Percentiles rank a stretch among this genome's conserved stretches.
Conservation (phyloP, 2,329 filamentous ascomycete species). For the Aspergillus persii region DNA sequence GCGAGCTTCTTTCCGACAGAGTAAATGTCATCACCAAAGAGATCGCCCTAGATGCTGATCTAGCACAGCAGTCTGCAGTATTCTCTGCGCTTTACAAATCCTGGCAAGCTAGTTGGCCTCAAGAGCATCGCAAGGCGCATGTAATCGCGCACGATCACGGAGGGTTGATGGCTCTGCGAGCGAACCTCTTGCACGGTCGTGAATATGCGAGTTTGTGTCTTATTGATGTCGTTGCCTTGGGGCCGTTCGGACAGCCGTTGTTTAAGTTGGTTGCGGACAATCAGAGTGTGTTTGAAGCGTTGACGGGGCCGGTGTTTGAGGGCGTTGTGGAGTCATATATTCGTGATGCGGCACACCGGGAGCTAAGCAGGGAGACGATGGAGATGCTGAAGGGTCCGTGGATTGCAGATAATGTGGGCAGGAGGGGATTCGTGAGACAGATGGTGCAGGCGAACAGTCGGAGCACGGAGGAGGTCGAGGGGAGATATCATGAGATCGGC, state of each 20-base stretch:
- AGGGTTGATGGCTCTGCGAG: conserved; percentile 42
- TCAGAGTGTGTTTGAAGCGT: conserved; percentile 34
- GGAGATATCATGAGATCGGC: conserved; percentile 37
- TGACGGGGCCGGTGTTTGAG: conserved; percentile 36
- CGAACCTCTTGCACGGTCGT: conserved; percentile 37
- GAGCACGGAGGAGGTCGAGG: conserved; percentile 36
- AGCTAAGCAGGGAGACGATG: conserved; percentile 32
- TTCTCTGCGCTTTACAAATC: conserved; percentile 39
- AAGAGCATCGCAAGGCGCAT: conserved; percentile 24
- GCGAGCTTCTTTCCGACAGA: conserved; percentile 9
- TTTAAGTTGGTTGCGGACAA: conserved; percentile 43
- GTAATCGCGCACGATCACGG: conserved; percentile 49
- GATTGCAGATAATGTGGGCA: conserved; percentile 30
- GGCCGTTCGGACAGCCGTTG: conserved; percentile 44
- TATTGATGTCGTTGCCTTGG: conserved; percentile 45
- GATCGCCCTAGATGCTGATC: conserved; percentile 31
- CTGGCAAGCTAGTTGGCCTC: conserved; percentile 24
- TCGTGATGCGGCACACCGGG: conserved; percentile 34
- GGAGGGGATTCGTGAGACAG: conserved; percentile 39
- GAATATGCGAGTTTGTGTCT: conserved; percentile 42
- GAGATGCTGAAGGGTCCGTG: conserved; percentile 39
- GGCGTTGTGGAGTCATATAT: conserved; percentile 43
- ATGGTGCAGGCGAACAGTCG: conserved; percentile 38
- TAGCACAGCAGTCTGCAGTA: conserved; percentile 39
- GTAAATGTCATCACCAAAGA: conserved; percentile 1